Evolutionary conservation across 305 asterid genomes (phyloP).

Genomic region (Solanum hybrid): DNA sequence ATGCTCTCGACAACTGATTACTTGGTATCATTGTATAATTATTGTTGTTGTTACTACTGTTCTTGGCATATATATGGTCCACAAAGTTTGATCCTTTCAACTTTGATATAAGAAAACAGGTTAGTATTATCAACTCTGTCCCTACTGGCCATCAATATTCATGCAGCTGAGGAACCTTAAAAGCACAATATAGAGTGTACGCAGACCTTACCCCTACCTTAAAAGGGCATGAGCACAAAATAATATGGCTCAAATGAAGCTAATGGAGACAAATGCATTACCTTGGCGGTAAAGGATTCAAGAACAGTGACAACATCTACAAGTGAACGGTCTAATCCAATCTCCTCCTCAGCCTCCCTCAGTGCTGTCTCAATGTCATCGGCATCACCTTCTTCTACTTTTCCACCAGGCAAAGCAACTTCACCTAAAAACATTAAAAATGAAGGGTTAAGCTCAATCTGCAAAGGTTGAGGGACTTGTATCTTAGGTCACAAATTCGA

Average conservation of each 20-base stretch:
- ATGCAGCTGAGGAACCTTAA: background rate
- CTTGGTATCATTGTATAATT: background rate
- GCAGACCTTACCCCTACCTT: background rate
- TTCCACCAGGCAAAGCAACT: conserved; percentile 88
- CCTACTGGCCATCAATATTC: background rate
- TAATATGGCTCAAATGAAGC: background rate
- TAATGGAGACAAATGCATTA: conserved; percentile 3
- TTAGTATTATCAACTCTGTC: background rate
- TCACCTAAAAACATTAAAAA: conserved; percentile 37
- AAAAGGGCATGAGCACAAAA: background rate
- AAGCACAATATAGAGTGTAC: background rate
- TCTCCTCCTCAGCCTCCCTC: conserved; percentile 83
- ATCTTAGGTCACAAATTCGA: background rate
- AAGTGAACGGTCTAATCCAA: conserved; percentile 66
- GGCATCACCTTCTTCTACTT: conserved; percentile 55
- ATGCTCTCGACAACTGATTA: background rate
- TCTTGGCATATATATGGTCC: background rate
- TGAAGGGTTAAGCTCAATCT: background rate
- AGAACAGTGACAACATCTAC: conserved; percentile 57
- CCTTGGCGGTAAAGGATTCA: conserved; percentile 44
- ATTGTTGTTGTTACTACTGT: background rate
- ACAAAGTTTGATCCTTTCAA: background rate
- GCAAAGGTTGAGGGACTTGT: background rate
- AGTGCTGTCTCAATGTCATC: conserved; percentile 49
- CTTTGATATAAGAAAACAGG: background rate